Evolutionary conservation across 2,329 filamentous ascomycete species (phyloP).

Genomic region (Didymella pomorum): DNA sequence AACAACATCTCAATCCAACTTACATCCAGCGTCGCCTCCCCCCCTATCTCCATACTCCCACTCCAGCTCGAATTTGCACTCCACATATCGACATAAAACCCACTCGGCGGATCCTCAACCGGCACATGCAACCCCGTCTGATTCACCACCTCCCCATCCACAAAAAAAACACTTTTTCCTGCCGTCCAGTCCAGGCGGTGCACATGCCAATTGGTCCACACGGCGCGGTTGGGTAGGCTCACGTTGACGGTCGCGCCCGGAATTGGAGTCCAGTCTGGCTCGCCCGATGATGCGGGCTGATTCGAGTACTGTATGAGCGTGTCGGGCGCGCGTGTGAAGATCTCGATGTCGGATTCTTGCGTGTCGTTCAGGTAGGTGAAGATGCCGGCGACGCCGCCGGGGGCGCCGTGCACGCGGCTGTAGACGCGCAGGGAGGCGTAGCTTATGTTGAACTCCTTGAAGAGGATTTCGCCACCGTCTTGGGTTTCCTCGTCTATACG

Average conservation of each 20-base stretch:
- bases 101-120: constrained; percentile 17
- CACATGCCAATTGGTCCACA: constrained; percentile 20
- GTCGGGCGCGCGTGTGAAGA: constrained; percentile 12
- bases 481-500: too few species aligned
- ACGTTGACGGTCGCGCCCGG: constrained; percentile 23
- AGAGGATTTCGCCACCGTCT: constrained; percentile 10
- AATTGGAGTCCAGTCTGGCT: constrained; percentile 15
- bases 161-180: constrained; percentile 22
- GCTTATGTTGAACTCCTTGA: constrained; percentile 21
- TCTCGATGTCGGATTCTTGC: constrained; percentile 24
- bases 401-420: constrained; percentile 19
- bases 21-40: constrained; percentile 23
- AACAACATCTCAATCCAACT: constrained; percentile 27
- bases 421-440: constrained; percentile 23
- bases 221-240: constrained; percentile 1
- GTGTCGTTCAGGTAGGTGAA: constrained; percentile 27
- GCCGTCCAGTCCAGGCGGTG: constrained; percentile 23
- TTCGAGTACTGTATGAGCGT: constrained; percentile 20
- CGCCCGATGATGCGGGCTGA: constrained; percentile 18
- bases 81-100: constrained; percentile 1
- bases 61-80: constrained; percentile 18
- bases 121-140: constrained; percentile 9
- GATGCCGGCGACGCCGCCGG: constrained; percentile 22
- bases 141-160: constrained; percentile 15
- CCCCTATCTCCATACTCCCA: constrained; percentile 13